These are phyloP conservation scores for Erigeron canadensis DNA, from an alignment of 129 eudicot species.

Conservation along the genomic window DNA sequence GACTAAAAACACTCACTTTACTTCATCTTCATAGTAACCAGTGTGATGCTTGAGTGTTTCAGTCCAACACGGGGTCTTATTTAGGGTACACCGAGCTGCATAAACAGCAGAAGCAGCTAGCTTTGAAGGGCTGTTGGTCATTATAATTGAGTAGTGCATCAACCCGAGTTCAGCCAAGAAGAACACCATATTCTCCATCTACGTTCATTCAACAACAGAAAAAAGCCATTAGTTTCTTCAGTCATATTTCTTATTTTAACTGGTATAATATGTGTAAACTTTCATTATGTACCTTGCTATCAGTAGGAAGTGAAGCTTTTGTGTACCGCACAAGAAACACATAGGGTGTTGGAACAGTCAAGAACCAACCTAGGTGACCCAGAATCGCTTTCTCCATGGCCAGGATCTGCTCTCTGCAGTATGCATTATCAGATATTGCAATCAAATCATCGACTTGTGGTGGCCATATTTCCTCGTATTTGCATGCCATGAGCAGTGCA, in stretches of 20 bases:
- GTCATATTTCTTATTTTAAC: neutral
- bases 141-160: constrained; percentile 47
- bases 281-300: constrained; percentile 46
- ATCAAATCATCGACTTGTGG: constrained; percentile 83
- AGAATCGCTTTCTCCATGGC: constrained; percentile 82
- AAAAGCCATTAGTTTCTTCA: neutral
- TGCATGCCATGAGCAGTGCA: constrained; percentile 82
- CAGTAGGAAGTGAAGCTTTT: constrained; percentile 72
- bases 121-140: constrained; percentile 55
- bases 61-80: constrained; percentile 67
- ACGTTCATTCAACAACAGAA: constrained; percentile 15
- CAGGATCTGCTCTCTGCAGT: constrained; percentile 60
- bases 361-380: constrained; percentile 71
- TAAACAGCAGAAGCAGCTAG: constrained; percentile 93
- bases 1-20: constrained; percentile 39
- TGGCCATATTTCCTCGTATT: constrained; percentile 97
- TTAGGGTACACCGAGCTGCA: constrained; percentile 72
- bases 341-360: constrained; percentile 92
- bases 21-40: constrained; percentile 59
- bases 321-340: constrained; percentile 76
- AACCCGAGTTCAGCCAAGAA: constrained; percentile 83
- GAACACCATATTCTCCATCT: constrained; percentile 87
- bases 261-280: constrained; percentile 50
- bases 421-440: constrained; percentile 74
- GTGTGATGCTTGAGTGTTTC: constrained; percentile 78